A percentile compares a stretch with the other conserved stretches of the same genome.
Evolutionary conservation across 179 eudicot genomes (phyloP).

Genomic region (Beta macrorhiza): DNA sequence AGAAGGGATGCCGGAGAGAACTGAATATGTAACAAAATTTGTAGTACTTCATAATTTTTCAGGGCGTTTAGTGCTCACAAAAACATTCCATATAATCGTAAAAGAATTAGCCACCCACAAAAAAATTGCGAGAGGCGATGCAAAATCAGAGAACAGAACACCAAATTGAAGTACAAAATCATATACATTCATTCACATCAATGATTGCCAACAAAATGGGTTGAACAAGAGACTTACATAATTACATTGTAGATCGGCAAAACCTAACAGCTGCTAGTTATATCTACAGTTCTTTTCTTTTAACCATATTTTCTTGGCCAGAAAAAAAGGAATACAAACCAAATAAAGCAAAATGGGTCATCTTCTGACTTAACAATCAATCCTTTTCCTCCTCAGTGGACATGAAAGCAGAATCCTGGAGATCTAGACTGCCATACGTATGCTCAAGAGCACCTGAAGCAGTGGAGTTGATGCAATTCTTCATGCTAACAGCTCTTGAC

Average conservation of each 20-base stretch:
- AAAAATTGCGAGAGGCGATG: too few species aligned
- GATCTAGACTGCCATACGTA: slow-evolving; percentile 20
- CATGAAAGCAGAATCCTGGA: slow-evolving; percentile 29
- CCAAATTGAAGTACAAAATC: neutral
- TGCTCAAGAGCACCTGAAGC: slow-evolving; percentile 27
- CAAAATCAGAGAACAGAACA: neutral
- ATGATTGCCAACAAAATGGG: slow-evolving; percentile 15
- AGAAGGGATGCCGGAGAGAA: too few species aligned
- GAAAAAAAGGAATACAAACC: slow-evolving; percentile 21
- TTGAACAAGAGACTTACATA: slow-evolving; percentile 11
- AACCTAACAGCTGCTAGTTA: slow-evolving; percentile 27
- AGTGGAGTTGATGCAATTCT: neutral
- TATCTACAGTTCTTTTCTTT: slow-evolving; percentile 24
- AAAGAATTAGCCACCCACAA: too few species aligned
- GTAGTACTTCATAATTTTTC: too few species aligned
- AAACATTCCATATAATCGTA: too few species aligned
- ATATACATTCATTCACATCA: slow-evolving; percentile 16
- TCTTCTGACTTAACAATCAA: neutral
- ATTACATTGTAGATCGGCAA: slow-evolving; percentile 25
- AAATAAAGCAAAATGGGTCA: slow-evolving; percentile 10
- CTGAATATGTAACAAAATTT: too few species aligned
- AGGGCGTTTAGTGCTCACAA: too few species aligned
- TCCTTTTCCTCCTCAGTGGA: slow-evolving; percentile 27
- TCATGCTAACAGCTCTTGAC: slow-evolving; percentile 12
- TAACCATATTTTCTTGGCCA: slow-evolving; percentile 16